Base-by-base conservation (phyloP, 352 stramenopile species). In the Pythium scleroteichum region DNA sequence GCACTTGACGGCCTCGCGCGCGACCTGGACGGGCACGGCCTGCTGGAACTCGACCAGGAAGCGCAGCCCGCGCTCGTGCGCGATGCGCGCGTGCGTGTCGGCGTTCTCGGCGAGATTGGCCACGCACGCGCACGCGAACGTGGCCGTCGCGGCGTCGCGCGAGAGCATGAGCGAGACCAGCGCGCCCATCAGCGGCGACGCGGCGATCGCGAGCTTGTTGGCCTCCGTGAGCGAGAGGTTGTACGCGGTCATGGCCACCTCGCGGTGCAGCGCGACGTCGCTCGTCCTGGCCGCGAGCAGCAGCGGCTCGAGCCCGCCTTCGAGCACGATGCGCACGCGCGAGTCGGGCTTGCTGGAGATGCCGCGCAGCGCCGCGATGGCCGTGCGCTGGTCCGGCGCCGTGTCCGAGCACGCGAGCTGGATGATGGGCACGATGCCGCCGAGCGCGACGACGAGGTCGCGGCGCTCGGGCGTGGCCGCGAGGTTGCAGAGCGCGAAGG, bases 401-500 rank as follows among this genome's bases (percentile, higher is more conserved):
- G 92, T 84, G 32, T 97, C 90, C 6, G 86, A 97, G 51, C 88
- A 97, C 29, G 94, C 96, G 6, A 99, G 73, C 63, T 92, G 91
- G 59, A 99, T 97, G 53, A 99, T 97, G 8, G 94, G 90, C n/a
- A 90, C 75, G 33, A 99, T 80, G 6, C 96, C 96, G 2, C 95
- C 95, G 51, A 90, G 76, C 49, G 92, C 79, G 26, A 99, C 95
- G n/a, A 99, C 96, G 57, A 92, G 75, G 33, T 83, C 62, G n/a
- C 94, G 76, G 3, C 94, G 88, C 16, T 74, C 62, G 1, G 85
- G 75, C 56, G 98, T 94, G 2, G 90, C 88, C 4, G 92, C 85
- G 7, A 99, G 83, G 65, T 99, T 99, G 69, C 93, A 98, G 23
- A 99, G 75, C 13, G 96, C 90, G 69, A 98, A 98, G 16, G 94